A percentile compares a stretch with the other conserved stretches of the same genome.
These are phyloP conservation scores for Takashimella tepidaria DNA, from an alignment of 1,284 basidiomycete species.

Conservation along the genomic window DNA sequence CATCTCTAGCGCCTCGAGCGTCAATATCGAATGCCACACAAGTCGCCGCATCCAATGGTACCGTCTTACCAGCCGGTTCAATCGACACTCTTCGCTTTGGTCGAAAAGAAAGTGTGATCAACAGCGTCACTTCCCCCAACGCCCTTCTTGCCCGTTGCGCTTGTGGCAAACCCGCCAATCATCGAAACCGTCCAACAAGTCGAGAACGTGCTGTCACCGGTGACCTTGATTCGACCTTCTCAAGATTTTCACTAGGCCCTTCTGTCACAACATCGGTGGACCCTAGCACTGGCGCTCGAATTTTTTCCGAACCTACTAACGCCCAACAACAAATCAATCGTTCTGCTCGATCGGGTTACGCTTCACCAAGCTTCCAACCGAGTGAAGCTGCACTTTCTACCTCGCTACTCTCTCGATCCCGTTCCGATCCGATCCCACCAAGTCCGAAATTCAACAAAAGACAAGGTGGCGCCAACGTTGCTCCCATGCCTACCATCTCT, in stretches of 20 bases:
- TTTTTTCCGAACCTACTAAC: not conserved
- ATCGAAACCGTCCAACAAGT: conserved; percentile 22
- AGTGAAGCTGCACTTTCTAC: conserved; percentile 9
- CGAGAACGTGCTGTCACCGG: conserved; percentile 5
- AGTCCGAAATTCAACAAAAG: not conserved
- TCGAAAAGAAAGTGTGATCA: conserved; percentile 38
- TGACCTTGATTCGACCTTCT: conserved; percentile 27
- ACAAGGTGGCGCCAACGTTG: not conserved
- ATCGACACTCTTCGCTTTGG: conserved; percentile 45
- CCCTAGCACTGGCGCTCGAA: not conserved
- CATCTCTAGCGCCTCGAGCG: conserved; percentile 13
- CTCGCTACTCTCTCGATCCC: conserved; percentile 32
- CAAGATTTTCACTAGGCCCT: conserved; percentile 31
- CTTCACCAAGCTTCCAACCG: not conserved
- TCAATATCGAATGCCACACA: not conserved
- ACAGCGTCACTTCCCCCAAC: conserved; percentile 41
- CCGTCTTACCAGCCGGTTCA: conserved; percentile 25
- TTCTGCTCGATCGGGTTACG: conserved; percentile 1
- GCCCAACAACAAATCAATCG: not conserved
- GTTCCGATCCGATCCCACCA: conserved; percentile 37
- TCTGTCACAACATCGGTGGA: conserved; percentile 13
- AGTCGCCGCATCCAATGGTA: not conserved
- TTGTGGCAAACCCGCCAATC: conserved; percentile 37
- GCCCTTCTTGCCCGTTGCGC: conserved; percentile 40
- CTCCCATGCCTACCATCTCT: not conserved